Evolutionary conservation across 2,329 filamentous ascomycete genomes (phyloP).

Genomic region (Paramyrothecium roridum): DNA sequence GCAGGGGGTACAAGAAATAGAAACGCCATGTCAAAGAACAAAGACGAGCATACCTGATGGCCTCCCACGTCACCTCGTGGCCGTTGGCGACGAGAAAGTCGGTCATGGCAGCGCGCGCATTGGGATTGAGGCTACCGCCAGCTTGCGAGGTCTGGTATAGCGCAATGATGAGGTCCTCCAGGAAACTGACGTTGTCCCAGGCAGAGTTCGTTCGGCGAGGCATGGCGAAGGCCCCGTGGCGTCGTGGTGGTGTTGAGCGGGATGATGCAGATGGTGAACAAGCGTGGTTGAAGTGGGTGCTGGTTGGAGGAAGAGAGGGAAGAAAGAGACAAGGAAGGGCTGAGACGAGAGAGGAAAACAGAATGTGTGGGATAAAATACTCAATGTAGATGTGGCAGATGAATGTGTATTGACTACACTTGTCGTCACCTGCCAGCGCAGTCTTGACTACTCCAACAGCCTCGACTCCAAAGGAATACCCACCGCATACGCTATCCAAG

Average conservation of each 20-base stretch:
- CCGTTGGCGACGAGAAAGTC: constrained; percentile 27
- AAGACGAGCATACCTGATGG: constrained; percentile 35
- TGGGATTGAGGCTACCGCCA: constrained; percentile 20
- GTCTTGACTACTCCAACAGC: not conserved
- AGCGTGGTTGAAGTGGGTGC: not conserved
- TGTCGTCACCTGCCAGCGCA: not conserved
- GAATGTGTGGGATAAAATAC: not conserved
- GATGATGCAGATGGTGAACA: not conserved
- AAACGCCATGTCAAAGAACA: not conserved
- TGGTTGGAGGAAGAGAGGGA: not conserved
- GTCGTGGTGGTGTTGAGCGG: constrained; percentile 8
- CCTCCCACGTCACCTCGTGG: constrained; percentile 39
- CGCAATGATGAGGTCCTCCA: constrained; percentile 27
- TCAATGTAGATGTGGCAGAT: not conserved
- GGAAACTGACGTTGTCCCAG: constrained; percentile 30
- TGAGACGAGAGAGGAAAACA: too few relatives aligned
- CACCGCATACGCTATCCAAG: too few relatives aligned
- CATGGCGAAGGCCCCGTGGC: constrained; percentile 11
- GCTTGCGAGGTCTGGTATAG: constrained; percentile 26
- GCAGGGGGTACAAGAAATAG: not conserved
- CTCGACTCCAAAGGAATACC: not conserved
- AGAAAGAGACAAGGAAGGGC: too few relatives aligned
- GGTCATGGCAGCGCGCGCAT: constrained; percentile 26
- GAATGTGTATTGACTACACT: not conserved
- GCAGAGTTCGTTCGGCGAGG: constrained; percentile 1